Evolutionary conservation across 2,329 filamentous ascomycete species (phyloP).

Genomic region (Ascochyta lentis): DNA sequence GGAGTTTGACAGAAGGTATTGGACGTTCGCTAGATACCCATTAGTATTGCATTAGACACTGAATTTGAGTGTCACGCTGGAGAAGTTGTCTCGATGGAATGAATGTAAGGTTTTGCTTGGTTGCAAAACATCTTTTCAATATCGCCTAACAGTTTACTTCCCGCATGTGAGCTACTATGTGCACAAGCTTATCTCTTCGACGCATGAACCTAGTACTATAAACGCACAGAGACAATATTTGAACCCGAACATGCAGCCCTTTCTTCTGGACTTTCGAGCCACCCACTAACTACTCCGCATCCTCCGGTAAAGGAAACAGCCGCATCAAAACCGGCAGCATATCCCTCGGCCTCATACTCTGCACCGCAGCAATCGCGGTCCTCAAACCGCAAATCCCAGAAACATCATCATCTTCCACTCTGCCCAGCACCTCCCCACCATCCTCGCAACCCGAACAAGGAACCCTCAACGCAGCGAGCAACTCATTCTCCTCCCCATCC

Average conservation of each 20-base stretch:
- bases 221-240: too few relatives aligned
- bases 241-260: too few relatives aligned
- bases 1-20: neutral
- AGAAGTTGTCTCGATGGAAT: neutral
- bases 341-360: conserved; percentile 11
- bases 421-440: too few relatives aligned
- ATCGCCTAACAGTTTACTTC: too few relatives aligned
- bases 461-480: too few relatives aligned
- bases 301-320: conserved; percentile 10
- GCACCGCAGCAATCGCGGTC: conserved; percentile 11
- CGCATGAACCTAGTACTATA: too few relatives aligned
- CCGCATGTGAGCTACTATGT: neutral
- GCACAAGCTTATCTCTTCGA: too few relatives aligned
- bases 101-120: neutral
- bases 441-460: too few relatives aligned
- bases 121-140: neutral
- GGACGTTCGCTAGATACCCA: conserved; percentile 24
- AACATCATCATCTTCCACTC: neutral
- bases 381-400: conserved; percentile 15
- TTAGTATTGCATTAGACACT: conserved; percentile 4
- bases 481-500: too few relatives aligned
- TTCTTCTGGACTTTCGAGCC: too few relatives aligned
- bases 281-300: neutral
- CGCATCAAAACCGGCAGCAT: conserved; percentile 21
- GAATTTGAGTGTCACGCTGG: neutral